These are phyloP conservation scores for Talaromyces verruculosus DNA, from an alignment of 2,329 filamentous ascomycete genomes.

Conservation along the genomic window DNA sequence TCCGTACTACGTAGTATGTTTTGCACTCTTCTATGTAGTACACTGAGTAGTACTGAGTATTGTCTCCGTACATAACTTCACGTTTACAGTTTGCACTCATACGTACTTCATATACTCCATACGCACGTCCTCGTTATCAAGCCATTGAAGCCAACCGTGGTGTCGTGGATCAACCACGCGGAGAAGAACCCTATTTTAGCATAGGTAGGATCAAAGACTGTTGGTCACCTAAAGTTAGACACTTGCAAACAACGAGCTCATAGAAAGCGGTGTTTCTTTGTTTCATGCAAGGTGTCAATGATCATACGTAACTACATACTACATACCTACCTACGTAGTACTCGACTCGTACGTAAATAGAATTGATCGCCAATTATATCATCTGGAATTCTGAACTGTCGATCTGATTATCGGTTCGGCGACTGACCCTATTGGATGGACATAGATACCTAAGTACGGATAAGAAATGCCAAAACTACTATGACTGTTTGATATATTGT, in stretches of 20 bases:
- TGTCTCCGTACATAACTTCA: no score
- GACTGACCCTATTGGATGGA: not conserved
- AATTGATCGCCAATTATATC: not conserved
- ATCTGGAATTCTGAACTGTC: not conserved
- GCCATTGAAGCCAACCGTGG: not conserved
- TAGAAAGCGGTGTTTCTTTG: not conserved
- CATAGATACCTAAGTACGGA: not conserved
- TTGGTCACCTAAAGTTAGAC: not conserved
- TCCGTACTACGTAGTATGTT: not conserved
- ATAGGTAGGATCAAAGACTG: not conserved
- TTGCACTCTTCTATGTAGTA: no score
- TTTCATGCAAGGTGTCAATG: not conserved
- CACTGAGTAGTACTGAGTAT: no score
- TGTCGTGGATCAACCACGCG: not conserved
- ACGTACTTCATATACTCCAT: not conserved
- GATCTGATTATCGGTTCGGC: not conserved
- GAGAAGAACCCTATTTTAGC: constrained; percentile 1
- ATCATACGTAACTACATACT: not conserved
- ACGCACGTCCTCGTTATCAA: not conserved
- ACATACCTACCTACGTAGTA: not conserved
- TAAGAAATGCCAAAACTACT: no score
- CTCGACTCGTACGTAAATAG: no score
- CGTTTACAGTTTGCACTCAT: not conserved
- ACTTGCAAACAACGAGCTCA: not conserved
- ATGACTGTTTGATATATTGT: not conserved